Conservation (phyloP, 1,284 basidiomycete species). For the Phellinidium pouzarii region DNA sequence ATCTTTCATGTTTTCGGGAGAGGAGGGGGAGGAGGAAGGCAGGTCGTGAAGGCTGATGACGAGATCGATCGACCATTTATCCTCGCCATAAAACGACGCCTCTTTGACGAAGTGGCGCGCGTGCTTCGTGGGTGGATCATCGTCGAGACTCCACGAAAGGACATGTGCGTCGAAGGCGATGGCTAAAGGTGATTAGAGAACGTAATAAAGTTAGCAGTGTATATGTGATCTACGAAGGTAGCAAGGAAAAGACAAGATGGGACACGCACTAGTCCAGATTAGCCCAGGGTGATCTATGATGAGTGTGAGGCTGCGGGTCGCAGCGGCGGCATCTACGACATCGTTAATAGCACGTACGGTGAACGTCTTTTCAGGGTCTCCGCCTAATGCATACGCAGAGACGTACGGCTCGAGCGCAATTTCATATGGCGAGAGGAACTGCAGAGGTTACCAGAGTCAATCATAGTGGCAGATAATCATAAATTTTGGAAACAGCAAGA, state of each 20-base stretch:
- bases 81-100: constrained; percentile 73
- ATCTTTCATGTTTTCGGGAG: not conserved
- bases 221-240: not conserved
- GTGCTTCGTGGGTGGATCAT: constrained; percentile 63
- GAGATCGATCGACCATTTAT: constrained; percentile 68
- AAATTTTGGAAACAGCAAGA: too few relatives aligned
- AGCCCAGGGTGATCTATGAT: constrained; percentile 76
- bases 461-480: too few relatives aligned
- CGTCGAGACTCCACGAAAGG: constrained; percentile 77
- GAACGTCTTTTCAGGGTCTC: constrained; percentile 35
- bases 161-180: constrained; percentile 93
- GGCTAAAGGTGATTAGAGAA: constrained; percentile 35
- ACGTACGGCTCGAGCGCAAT: constrained; percentile 55
- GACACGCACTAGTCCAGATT: constrained; percentile 73
- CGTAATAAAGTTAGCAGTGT: not conserved
- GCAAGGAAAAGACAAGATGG: not conserved
- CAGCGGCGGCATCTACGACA: constrained; percentile 45
- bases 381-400: constrained; percentile 41
- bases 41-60: constrained; percentile 46
- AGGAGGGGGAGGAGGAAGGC: too few relatives aligned
- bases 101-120: constrained; percentile 91
- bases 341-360: constrained; percentile 58
- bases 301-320: constrained; percentile 68
- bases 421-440: constrained; percentile 78
- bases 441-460: too few relatives aligned